phyloP scores from a whole-genome alignment of 495 filamentous ascomycete species.

The Podospora bellae-mahoneyi region DNA sequence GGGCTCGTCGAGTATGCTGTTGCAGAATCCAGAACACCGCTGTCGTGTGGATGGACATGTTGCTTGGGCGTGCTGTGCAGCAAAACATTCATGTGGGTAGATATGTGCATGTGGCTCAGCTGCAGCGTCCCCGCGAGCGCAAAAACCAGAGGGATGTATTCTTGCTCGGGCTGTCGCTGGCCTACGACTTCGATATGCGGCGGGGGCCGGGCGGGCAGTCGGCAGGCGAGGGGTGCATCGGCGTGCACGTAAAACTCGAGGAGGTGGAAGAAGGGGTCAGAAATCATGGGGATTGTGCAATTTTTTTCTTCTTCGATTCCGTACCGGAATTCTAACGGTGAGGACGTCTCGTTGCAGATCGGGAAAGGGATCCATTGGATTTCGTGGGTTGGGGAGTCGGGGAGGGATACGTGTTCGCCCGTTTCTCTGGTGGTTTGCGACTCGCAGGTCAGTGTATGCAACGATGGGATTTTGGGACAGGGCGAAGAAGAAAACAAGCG shows the following conservation, averaged over 20 bases:
- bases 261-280: constrained; percentile 91
- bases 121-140: constrained; percentile 87
- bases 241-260: constrained; percentile 98
- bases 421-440: constrained; percentile 47
- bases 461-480: not conserved
- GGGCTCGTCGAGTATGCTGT: constrained; percentile 82
- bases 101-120: constrained; percentile 84
- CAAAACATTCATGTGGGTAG: constrained; percentile 81
- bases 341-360: constrained; percentile 81
- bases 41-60: constrained; percentile 53
- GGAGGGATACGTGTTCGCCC: constrained; percentile 62
- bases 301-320: constrained; percentile 80
- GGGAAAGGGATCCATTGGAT: constrained; percentile 94
- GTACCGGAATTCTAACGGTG: constrained; percentile 79
- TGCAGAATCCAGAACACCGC: constrained; percentile 74
- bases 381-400: constrained; percentile 66
- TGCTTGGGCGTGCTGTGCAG: constrained; percentile 67
- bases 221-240: constrained; percentile 90
- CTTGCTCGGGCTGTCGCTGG: constrained; percentile 41
- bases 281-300: constrained; percentile 83
- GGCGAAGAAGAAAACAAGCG: constrained; percentile 22
- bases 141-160: constrained; percentile 68
- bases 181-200: constrained; percentile 45
- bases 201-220: constrained; percentile 75
- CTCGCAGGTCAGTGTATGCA: not conserved